Percentiles rank a stretch among this genome's conserved stretches.
These are phyloP conservation scores for Coemansia sp. DNA, from an alignment of 192 early-diverging fungal genomes.

Conservation along the genomic window DNA sequence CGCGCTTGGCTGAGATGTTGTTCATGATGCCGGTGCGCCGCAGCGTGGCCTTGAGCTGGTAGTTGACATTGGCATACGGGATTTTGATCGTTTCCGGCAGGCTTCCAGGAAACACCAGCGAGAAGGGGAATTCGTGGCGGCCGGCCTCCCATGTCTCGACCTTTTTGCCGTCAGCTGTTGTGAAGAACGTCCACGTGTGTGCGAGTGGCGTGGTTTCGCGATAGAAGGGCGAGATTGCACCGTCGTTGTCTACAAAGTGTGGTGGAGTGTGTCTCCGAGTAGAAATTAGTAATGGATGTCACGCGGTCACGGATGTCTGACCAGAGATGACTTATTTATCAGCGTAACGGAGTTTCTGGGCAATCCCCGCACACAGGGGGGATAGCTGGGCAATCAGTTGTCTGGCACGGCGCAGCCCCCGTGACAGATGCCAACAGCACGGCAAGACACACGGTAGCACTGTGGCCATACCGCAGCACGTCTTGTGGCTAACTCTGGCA, in stretches of 20 bases:
- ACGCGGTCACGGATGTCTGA: neutral
- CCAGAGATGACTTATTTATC: neutral
- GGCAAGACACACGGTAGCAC: too few relatives aligned
- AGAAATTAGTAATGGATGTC: slow-evolving; percentile 4
- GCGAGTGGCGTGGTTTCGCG: slow-evolving; percentile 40
- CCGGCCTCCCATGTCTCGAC: slow-evolving; percentile 50
- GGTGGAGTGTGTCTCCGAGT: slow-evolving; percentile 7
- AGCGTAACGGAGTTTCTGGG: neutral
- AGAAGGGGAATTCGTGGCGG: slow-evolving; percentile 45
- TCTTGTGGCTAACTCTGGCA: neutral
- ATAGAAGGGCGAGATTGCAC: slow-evolving; percentile 35
- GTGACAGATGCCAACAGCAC: neutral
- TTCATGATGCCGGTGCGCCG: slow-evolving; percentile 43
- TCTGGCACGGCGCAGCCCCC: neutral
- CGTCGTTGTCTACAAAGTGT: slow-evolving; percentile 35
- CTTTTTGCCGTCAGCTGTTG: slow-evolving; percentile 32
- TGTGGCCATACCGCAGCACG: neutral
- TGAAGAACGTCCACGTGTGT: slow-evolving; percentile 48
- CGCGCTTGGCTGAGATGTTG: slow-evolving; percentile 23
- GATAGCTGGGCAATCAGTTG: neutral
- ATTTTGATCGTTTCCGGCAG: slow-evolving; percentile 44
- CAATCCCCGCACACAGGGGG: too few relatives aligned
- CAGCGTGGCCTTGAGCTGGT: slow-evolving; percentile 44
- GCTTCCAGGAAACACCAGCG: slow-evolving; percentile 41
- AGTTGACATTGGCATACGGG: slow-evolving; percentile 46